Percentiles rank a stretch among this genome's conserved stretches.
Conservation (phyloP, 495 filamentous ascomycete genomes). For the Aspergillus heteromorphus region DNA sequence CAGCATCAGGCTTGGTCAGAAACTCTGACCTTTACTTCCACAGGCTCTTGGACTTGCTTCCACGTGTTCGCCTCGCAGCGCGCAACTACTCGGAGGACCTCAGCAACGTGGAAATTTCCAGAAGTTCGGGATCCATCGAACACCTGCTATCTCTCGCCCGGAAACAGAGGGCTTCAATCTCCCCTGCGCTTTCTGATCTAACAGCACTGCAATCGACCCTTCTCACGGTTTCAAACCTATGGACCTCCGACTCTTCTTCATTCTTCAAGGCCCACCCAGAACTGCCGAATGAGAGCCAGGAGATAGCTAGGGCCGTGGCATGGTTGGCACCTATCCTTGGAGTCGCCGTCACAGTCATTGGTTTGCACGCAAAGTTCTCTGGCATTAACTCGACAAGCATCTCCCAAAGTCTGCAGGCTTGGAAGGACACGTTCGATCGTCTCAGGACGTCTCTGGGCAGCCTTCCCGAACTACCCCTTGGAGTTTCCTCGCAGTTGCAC, state of each 20-base stretch:
- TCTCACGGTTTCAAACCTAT: conserved; percentile 37
- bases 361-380: conserved; percentile 58
- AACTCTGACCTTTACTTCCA: conserved; percentile 71
- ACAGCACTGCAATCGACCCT: conserved; percentile 31
- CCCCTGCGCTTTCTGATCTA: conserved; percentile 34
- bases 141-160: conserved; percentile 66
- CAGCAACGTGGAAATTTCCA: conserved; percentile 65
- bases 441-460: conserved; percentile 35
- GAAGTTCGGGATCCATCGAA: conserved; percentile 78
- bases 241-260: conserved; percentile 29
- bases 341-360: conserved; percentile 40
- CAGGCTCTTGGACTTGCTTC: conserved; percentile 64
- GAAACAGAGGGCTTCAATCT: conserved; percentile 57
- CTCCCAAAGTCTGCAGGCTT: conserved; percentile 38
- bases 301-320: conserved; percentile 26
- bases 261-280: conserved; percentile 23
- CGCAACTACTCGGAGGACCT: conserved; percentile 78
- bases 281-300: conserved; percentile 15
- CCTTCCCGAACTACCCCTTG: conserved; percentile 49
- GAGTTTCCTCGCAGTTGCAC: conserved; percentile 44
- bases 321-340: conserved; percentile 50
- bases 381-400: conserved; percentile 38
- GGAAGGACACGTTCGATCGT: conserved; percentile 41
- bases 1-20: conserved; percentile 17
- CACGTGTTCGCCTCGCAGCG: conserved; percentile 56